A percentile compares a stretch with the other conserved stretches of the same genome.
phyloP scores from a whole-genome alignment of 2,329 filamentous ascomycete genomes.

The Pseudocercospora cruenta region DNA sequence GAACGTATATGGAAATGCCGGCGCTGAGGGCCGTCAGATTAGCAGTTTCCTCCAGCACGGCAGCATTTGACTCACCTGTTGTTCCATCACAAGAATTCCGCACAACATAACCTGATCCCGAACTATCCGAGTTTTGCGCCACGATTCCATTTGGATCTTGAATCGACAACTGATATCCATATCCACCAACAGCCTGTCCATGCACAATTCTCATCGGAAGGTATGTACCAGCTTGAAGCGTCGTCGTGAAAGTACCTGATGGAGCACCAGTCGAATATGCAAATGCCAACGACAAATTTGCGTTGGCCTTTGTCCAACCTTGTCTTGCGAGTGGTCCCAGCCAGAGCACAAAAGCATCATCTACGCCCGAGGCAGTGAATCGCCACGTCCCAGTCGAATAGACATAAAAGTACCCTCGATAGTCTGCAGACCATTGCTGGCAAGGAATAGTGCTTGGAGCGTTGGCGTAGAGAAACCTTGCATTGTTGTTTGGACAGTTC shows the following conservation, averaged over 20 bases:
- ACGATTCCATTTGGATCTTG: slow-evolving; percentile 13
- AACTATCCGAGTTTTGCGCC: slow-evolving; percentile 12
- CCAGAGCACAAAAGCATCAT: slow-evolving; percentile 19
- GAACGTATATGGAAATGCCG: neutral
- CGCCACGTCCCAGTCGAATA: slow-evolving; percentile 13
- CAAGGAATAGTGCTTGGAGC: slow-evolving; percentile 11
- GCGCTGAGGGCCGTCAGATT: neutral
- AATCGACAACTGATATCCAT: slow-evolving; percentile 9
- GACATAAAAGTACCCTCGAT: slow-evolving; percentile 21
- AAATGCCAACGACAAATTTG: slow-evolving; percentile 12
- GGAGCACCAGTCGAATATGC: neutral
- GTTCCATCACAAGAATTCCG: slow-evolving; percentile 13
- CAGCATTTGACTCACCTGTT: neutral
- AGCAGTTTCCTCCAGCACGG: neutral
- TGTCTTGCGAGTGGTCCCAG: slow-evolving; percentile 10
- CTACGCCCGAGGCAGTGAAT: slow-evolving; percentile 8
- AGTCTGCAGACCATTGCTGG: slow-evolving; percentile 12
- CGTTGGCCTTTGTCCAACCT: slow-evolving; percentile 19
- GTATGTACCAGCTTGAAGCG: slow-evolving; percentile 4
- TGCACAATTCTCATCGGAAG: slow-evolving; percentile 16
- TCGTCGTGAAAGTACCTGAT: neutral
- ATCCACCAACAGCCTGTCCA: slow-evolving; percentile 16
- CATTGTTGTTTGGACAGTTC: neutral
- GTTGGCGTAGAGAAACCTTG: slow-evolving; percentile 10
- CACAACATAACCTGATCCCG: slow-evolving; percentile 1